These are phyloP conservation scores for Ceratocystis cacaofunesta DNA, from an alignment of 2,329 filamentous ascomycete species.

Conservation along the genomic window DNA sequence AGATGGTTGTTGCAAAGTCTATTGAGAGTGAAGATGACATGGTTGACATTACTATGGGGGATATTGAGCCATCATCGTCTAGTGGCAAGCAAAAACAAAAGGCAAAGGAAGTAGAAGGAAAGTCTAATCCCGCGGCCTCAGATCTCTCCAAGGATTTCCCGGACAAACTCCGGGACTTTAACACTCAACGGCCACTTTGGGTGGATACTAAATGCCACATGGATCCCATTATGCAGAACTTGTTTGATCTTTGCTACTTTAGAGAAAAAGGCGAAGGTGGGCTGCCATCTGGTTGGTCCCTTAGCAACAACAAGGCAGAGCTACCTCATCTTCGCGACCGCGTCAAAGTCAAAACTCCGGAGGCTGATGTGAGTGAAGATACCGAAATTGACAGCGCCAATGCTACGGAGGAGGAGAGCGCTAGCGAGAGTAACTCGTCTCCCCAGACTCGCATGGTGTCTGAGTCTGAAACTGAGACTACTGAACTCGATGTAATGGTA, in stretches of 20 bases:
- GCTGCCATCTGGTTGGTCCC: constrained; percentile 55
- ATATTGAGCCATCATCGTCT: background rate
- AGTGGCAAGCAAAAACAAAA: constrained; percentile 33
- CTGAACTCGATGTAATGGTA: constrained; percentile 7
- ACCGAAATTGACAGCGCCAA: constrained; percentile 29
- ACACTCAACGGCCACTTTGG: constrained; percentile 37
- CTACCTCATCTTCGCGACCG: constrained; percentile 40
- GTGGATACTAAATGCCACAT: constrained; percentile 42
- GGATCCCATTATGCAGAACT: constrained; percentile 45
- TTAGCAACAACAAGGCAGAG: constrained; percentile 40
- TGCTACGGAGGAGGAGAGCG: constrained; percentile 31
- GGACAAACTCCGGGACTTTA: constrained; percentile 33
- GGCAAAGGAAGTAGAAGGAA: constrained; percentile 15
- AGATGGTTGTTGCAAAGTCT: constrained; percentile 55
- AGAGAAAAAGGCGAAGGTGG: constrained; percentile 29
- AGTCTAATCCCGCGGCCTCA: background rate
- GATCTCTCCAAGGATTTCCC: constrained; percentile 14
- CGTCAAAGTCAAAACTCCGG: constrained; percentile 27
- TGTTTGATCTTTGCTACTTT: constrained; percentile 67
- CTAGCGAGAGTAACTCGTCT: constrained; percentile 33
- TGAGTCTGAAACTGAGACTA: constrained; percentile 41
- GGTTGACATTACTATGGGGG: constrained; percentile 73
- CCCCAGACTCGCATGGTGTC: constrained; percentile 41
- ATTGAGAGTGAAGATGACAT: constrained; percentile 81
- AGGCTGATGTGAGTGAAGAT: constrained; percentile 32